A percentile compares a stretch with the other conserved stretches of the same genome.
These are phyloP conservation scores for Trypanosoma brucei DNA, from an alignment of 208 protist genomes.

Conservation along the genomic window DNA sequence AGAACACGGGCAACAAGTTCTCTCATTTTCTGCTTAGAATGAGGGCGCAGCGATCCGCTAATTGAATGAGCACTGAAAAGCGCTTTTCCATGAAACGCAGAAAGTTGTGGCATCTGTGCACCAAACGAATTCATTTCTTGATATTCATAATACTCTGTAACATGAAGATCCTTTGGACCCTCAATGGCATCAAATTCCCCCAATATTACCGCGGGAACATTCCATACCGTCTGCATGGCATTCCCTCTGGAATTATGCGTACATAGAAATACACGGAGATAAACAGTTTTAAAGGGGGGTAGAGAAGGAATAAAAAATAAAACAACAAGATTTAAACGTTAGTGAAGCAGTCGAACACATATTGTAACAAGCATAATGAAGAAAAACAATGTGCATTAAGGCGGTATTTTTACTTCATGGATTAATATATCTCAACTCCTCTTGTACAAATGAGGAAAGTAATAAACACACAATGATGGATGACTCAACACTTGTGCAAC, in stretches of 20 bases:
- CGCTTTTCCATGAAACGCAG: constrained; percentile 10
- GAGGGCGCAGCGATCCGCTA: constrained; percentile 42
- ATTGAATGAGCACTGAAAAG: constrained; percentile 23
- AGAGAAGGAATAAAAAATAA: too few species aligned
- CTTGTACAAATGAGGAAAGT: too few species aligned
- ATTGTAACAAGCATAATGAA: too few species aligned
- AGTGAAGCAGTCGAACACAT: too few species aligned
- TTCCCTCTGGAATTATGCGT: background rate
- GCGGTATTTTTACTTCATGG: too few species aligned
- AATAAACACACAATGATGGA: background rate
- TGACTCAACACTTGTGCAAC: constrained; percentile 9
- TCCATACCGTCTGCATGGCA: constrained; percentile 10
- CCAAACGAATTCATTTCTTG: constrained; percentile 19
- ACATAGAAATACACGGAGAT: too few species aligned
- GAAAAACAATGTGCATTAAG: too few species aligned
- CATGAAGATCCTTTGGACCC: constrained; percentile 56
- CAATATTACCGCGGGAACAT: constrained; percentile 55
- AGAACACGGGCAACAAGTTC: constrained; percentile 55
- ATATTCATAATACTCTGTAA: constrained; percentile 68
- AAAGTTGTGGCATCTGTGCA: constrained; percentile 10
- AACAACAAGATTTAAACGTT: too few species aligned
- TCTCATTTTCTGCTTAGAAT: constrained; percentile 44
- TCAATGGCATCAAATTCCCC: constrained; percentile 79
- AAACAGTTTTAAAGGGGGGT: too few species aligned
- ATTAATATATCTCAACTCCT: too few species aligned